Evolutionary conservation across 2,329 filamentous ascomycete genomes (phyloP), one percentile per base, ranked within the genome.

Genomic region (Pyrenochaeta sp.): DNA sequence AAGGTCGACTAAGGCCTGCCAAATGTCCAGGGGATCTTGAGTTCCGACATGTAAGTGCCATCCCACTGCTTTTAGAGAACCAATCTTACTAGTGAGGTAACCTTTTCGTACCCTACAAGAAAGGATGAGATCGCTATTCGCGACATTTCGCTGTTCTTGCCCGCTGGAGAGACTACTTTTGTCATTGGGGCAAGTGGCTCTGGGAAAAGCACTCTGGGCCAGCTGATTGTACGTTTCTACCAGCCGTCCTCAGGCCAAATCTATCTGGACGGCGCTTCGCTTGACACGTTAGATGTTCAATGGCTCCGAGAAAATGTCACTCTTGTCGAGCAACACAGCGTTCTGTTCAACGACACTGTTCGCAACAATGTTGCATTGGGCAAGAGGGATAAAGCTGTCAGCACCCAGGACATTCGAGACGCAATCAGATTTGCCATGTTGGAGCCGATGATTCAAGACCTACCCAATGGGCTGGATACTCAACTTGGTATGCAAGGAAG

Each of bases 151-250:
- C 83, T 97, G 56, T 84, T 82, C 60, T 94, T 98, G 51, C 84
- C 87, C 0, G 82, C 88, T 0, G 88, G 90, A 0, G 81, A 90
- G 56, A 86, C 89, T 2, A 91, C 87, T 0, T 97, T 95, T 67
- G 81, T 98, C 2, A 85, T 97, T 44, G 95, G 94, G 0, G 85
- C 83, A 65, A 97, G 92, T 67, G 95, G 95, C 0, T 97, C 91
- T 1, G 94, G 94, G 0, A 98, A 98, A 74, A 97, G 92, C 63
- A 98, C 94, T 0, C 69, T 98, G 1, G 88, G 89, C 1, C 92
- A 91, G 68, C 81, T 98, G 0, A 81, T 98, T 0, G 81, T 92
- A 45, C 85, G 88, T 11, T 90, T 96, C 63, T 97, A 97, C 68
- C 79, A 85, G 6, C 85, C 90, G 0, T 74, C 77, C 0, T 77